Percentiles rank a stretch among this genome's conserved stretches.
Conservation (phyloP, 179 eudicot genomes). For the Actinidia arguta region DNA sequence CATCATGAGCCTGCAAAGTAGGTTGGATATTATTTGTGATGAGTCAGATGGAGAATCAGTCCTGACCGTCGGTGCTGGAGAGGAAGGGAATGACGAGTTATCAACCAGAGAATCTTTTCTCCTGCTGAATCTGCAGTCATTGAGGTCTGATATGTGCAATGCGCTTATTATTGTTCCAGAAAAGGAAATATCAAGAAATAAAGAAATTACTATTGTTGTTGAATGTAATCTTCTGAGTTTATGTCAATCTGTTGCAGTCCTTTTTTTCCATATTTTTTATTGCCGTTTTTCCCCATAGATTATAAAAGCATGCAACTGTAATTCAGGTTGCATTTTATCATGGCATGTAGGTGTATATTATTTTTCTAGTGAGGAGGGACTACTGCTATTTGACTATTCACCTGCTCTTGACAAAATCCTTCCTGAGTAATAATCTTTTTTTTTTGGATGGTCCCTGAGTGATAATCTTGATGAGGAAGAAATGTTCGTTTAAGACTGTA, state of each 20-base stretch:
- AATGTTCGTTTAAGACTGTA: neutral
- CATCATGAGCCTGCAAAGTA: conserved; percentile 65
- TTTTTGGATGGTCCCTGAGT: no score
- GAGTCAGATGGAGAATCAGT: conserved; percentile 66
- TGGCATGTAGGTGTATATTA: neutral
- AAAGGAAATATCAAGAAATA: neutral
- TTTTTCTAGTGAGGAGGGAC: neutral
- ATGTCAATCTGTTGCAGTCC: neutral
- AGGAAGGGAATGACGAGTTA: conserved; percentile 39
- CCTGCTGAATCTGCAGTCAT: conserved; percentile 49
- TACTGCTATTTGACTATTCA: neutral
- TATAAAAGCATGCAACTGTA: neutral
- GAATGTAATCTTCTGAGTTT: neutral
- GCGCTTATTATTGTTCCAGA: neutral
- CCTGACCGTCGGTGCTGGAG: conserved; percentile 37
- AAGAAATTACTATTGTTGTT: neutral
- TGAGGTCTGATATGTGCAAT: conserved; percentile 56
- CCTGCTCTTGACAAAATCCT: neutral
- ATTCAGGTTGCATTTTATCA: conserved; percentile 2
- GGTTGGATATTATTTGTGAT: conserved; percentile 84
- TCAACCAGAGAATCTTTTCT: conserved; percentile 40
- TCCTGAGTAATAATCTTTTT: neutral
- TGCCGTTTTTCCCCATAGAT: neutral
- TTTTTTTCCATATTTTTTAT: neutral
- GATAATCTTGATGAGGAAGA: neutral